Conservation (phyloP, 371 early-diverging fungal species). For the Cokeromyces recurvatus region DNA sequence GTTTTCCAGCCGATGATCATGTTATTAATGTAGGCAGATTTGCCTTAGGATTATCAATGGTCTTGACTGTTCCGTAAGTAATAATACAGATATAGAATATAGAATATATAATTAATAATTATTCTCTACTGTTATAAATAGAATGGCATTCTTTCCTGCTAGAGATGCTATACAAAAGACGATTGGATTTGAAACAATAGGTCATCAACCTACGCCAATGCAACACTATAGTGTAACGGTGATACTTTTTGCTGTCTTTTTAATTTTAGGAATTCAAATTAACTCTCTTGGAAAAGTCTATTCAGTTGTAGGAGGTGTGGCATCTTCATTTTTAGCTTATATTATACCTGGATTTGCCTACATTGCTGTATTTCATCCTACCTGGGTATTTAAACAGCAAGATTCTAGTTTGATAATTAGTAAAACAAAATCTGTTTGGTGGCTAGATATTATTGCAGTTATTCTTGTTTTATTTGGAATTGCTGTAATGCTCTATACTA, state of each 20-base stretch:
- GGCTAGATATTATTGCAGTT: slow-evolving; percentile 22
- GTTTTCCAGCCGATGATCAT: slow-evolving; percentile 45
- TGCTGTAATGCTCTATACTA: slow-evolving; percentile 19
- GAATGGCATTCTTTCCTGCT: slow-evolving; percentile 56
- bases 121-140: too few species aligned
- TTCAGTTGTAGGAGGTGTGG: slow-evolving; percentile 52
- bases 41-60: slow-evolving; percentile 47
- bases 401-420: background rate
- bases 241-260: slow-evolving; percentile 35
- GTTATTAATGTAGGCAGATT: slow-evolving; percentile 51
- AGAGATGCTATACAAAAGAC: slow-evolving; percentile 51
- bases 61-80: slow-evolving; percentile 48
- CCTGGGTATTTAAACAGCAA: slow-evolving; percentile 3
- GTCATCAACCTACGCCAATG: slow-evolving; percentile 31
- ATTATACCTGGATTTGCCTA: slow-evolving; percentile 51
- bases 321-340: slow-evolving; percentile 53
- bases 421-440: slow-evolving; percentile 1
- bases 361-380: slow-evolving; percentile 28
- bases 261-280: slow-evolving; percentile 40
- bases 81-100: too few species aligned
- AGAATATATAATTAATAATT: too few species aligned
- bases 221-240: slow-evolving; percentile 47
- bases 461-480: slow-evolving; percentile 18
- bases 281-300: slow-evolving; percentile 50
- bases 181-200: slow-evolving; percentile 44